phyloP scores from a whole-genome alignment of 495 filamentous ascomycete species.

The Hyaloscypha hepaticicola region DNA sequence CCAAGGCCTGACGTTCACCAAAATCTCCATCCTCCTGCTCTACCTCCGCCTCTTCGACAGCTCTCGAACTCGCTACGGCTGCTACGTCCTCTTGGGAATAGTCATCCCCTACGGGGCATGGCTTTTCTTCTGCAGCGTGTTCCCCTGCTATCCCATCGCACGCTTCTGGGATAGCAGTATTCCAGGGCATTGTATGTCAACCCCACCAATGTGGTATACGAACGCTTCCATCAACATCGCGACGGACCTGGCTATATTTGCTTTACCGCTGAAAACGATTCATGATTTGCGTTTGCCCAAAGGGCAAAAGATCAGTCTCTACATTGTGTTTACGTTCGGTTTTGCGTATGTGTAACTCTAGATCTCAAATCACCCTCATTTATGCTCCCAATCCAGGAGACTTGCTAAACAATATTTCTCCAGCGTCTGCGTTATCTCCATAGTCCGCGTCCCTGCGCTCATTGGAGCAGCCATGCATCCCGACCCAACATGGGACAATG shows the following conservation, averaged over 20 bases:
- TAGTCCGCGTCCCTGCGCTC: slow-evolving; percentile 53
- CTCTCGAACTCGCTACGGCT: background rate
- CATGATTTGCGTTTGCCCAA: slow-evolving; percentile 41
- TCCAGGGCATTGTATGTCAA: slow-evolving; percentile 38
- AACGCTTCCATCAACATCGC: slow-evolving; percentile 32
- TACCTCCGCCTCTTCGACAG: slow-evolving; percentile 42
- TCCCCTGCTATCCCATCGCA: slow-evolving; percentile 39
- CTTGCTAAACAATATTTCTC: background rate
- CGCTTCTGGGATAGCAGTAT: slow-evolving; percentile 38
- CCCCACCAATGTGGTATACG: slow-evolving; percentile 40
- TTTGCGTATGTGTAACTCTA: slow-evolving; percentile 37
- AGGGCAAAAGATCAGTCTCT: slow-evolving; percentile 35
- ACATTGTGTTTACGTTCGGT: slow-evolving; percentile 41
- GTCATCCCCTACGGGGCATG: slow-evolving; percentile 42
- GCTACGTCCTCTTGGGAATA: slow-evolving; percentile 32
- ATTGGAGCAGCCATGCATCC: slow-evolving; percentile 42
- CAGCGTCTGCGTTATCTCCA: slow-evolving; percentile 54
- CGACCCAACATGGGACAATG: slow-evolving; percentile 57
- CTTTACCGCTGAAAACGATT: slow-evolving; percentile 36
- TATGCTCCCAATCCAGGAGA: no score
- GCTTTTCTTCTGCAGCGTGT: slow-evolving; percentile 41
- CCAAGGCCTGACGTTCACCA: slow-evolving; percentile 40
- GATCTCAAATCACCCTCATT: background rate
- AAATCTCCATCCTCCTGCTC: slow-evolving; percentile 43
- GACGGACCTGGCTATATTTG: slow-evolving; percentile 31